Conservation (phyloP, 2,329 filamentous ascomycete genomes). For the Colletotrichum graminicola region DNA sequence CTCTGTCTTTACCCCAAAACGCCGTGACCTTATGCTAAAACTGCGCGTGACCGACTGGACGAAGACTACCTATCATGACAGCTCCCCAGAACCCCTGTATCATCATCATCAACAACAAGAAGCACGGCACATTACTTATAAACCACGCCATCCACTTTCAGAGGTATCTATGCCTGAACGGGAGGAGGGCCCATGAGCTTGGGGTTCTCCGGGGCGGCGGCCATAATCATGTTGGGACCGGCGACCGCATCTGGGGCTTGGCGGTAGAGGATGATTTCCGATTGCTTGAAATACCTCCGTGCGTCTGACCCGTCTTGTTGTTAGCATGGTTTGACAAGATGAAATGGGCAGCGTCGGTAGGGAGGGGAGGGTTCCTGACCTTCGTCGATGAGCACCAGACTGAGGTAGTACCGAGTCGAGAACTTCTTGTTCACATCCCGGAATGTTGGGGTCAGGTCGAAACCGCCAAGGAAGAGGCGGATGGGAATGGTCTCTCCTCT, state of each 20-base stretch:
- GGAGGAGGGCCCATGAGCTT: slow-evolving; percentile 54
- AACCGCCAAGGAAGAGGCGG: slow-evolving; percentile 94
- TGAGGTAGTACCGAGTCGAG: slow-evolving; percentile 97
- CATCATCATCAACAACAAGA: background rate
- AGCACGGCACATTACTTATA: slow-evolving; percentile 18
- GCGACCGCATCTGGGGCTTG: slow-evolving; percentile 74
- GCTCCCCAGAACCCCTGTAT: slow-evolving; percentile 4
- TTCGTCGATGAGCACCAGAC: slow-evolving; percentile 95
- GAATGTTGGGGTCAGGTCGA: slow-evolving; percentile 97
- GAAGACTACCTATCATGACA: slow-evolving; percentile 34
- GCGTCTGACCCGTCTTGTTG: slow-evolving; percentile 71
- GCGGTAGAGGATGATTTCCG: slow-evolving; percentile 95
- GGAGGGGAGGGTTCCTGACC: slow-evolving; percentile 61
- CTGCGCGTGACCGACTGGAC: slow-evolving; percentile 28
- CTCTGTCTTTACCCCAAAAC: slow-evolving; percentile 50
- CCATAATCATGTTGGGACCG: slow-evolving; percentile 53
- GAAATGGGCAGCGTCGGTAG: slow-evolving; percentile 21
- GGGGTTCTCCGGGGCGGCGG: slow-evolving; percentile 61
- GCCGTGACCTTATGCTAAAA: slow-evolving; percentile 57
- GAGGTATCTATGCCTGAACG: slow-evolving; percentile 40
- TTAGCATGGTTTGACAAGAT: slow-evolving; percentile 13
- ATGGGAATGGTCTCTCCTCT: slow-evolving; percentile 96
- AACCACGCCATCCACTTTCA: slow-evolving; percentile 10
- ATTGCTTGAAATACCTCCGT: slow-evolving; percentile 98
- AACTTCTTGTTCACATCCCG: slow-evolving; percentile 99